Conservation (phyloP, 2,329 filamentous ascomycete genomes). For the Fusarium sp. region DNA sequence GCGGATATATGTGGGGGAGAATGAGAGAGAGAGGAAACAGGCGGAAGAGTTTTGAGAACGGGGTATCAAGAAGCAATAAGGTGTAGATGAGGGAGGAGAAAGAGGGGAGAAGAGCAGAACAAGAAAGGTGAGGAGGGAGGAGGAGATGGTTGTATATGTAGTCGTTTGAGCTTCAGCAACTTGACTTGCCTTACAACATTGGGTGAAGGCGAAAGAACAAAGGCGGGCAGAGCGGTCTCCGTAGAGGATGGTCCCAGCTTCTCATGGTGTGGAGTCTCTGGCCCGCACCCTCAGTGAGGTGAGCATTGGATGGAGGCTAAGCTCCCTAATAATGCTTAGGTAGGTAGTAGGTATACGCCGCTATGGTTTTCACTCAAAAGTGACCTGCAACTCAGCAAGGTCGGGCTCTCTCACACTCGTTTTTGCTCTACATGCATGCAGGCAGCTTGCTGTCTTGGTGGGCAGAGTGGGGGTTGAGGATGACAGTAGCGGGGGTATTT, state of each 20-base stretch:
- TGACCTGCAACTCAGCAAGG: not conserved
- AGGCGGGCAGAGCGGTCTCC: constrained; percentile 29
- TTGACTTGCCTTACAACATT: not conserved
- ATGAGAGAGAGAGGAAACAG: constrained; percentile 12
- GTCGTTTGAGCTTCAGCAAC: constrained; percentile 20
- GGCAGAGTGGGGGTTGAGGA: constrained; percentile 37
- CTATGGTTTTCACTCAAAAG: not conserved
- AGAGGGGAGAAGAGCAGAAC: constrained; percentile 37
- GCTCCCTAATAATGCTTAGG: constrained; percentile 17
- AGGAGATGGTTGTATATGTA: constrained; percentile 40
- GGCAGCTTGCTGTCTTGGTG: constrained; percentile 11
- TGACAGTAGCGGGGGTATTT: constrained; percentile 34
- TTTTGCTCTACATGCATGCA: not conserved
- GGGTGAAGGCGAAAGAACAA: constrained; percentile 2
- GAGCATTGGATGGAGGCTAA: constrained; percentile 3
- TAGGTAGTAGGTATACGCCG: not conserved
- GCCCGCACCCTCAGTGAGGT: constrained; percentile 8
- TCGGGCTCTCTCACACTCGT: not conserved
- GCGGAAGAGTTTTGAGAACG: constrained; percentile 20
- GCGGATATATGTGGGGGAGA: constrained; percentile 22
- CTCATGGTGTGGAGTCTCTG: constrained; percentile 22
- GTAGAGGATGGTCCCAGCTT: constrained; percentile 29
- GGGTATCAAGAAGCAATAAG: constrained; percentile 44
- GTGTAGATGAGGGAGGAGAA: constrained; percentile 34
- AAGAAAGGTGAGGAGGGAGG: constrained; percentile 28